Evolutionary conservation across 176 grass and related monocot genomes (phyloP), one percentile per base, ranked within the genome.

Genomic region (Aegilops bicornis): DNA sequence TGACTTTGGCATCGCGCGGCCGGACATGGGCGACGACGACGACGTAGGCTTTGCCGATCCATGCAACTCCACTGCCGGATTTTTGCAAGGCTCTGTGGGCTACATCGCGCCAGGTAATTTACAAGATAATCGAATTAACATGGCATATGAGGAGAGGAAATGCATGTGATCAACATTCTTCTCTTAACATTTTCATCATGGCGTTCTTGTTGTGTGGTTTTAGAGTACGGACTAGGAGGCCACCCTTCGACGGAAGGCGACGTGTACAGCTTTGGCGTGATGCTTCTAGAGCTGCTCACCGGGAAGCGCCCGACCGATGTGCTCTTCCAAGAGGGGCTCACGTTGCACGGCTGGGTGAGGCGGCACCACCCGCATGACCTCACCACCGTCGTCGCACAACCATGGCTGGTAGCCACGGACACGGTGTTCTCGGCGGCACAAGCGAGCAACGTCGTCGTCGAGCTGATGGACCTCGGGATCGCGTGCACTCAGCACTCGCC

Each of bases 231-330:
- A 14, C 77, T 98, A 58, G 96, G 96, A 86, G 92, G 93, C 0
- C 85, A 86, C 4, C 90, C 96, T 14, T 94, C 96, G 14, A 82
- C 62, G 17, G 87, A 98, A 45, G 96, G 96, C 3, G 96, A 98
- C 76, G 96, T 96, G 24, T 96, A 98, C 81, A 98, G 96, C 83
- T 98, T 95, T 39, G 96, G 96, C 4, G 96, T 98, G 77, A n/a
- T 98, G 71, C 48, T 98, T 2, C 88, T 98, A 0, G 93, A 98
- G 74, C 69, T 98, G 58, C 91, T 95, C 78, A 87, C 93, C 3
- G 91, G 96, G 42, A 95, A 96, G 85, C 87, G 96, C 52, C 96
- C 96, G 0, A 96, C 96, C 0, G 86, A 94, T 7, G 84, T 92
- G 31, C 92, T 98, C 35, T 98, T 98, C 85, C 86, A 98, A 10